phyloP scores from a whole-genome alignment of 2,329 filamentous ascomycete species.

The Leptographium galeiforme region DNA sequence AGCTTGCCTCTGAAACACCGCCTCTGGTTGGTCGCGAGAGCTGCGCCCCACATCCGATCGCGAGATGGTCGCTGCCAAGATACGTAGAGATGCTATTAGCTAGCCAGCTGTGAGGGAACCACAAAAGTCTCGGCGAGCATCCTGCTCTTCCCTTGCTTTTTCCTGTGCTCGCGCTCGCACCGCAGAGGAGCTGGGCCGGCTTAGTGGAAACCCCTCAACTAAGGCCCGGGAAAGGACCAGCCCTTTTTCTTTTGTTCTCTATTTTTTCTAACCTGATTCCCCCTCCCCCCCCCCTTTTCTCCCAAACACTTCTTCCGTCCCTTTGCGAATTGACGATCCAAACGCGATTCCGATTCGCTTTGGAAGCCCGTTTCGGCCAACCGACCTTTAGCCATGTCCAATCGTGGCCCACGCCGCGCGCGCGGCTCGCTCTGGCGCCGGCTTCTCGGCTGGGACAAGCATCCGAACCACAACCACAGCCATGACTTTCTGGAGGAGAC shows the following conservation, averaged over 20 bases:
- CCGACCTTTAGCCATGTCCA: neutral
- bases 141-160: neutral
- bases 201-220: neutral
- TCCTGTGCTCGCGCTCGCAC: neutral
- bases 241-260: too few relatives aligned
- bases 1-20: neutral
- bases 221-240: too few relatives aligned
- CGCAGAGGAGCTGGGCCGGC: too few relatives aligned
- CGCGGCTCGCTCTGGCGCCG: constrained; percentile 11
- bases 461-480: constrained; percentile 12
- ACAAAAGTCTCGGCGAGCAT: neutral
- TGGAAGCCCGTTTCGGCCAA: too few relatives aligned
- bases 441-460: constrained; percentile 19
- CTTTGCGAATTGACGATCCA: too few relatives aligned
- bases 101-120: neutral
- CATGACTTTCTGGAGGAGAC: constrained; percentile 19
- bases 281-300: too few relatives aligned
- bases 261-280: too few relatives aligned
- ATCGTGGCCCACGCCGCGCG: neutral
- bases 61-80: neutral
- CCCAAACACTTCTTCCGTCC: too few relatives aligned
- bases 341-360: too few relatives aligned
- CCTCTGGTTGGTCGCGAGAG: neutral
- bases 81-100: neutral
- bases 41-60: neutral